These are phyloP conservation scores for Sphaerulina vaccinii DNA, from an alignment of 2,329 filamentous ascomycete species.

Conservation along the genomic window DNA sequence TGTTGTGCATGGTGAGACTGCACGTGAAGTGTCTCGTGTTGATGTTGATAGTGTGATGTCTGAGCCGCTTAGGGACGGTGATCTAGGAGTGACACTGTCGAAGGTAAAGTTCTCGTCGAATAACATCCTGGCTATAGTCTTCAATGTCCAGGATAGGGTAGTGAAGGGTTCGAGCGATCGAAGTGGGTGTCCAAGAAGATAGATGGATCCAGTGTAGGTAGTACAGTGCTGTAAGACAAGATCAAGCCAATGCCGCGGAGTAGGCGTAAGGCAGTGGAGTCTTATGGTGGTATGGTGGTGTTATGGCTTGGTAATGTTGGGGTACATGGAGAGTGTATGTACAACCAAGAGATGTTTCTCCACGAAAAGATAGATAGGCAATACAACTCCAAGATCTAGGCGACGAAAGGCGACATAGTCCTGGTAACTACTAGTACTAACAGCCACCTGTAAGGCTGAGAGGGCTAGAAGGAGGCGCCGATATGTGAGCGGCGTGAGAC, in stretches of 20 bases:
- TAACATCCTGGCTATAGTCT: background rate
- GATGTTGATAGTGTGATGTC: constrained; percentile 17
- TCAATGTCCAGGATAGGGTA: background rate
- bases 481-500: background rate
- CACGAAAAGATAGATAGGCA: background rate
- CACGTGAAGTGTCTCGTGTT: constrained; percentile 30
- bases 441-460: background rate
- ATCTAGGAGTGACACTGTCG: constrained; percentile 24
- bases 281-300: no score
- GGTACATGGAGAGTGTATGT: background rate
- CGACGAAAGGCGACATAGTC: background rate
- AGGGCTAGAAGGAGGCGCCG: background rate
- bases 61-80: constrained; percentile 32
- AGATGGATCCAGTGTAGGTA: background rate
- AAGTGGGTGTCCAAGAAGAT: background rate
- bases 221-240: background rate
- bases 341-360: background rate
- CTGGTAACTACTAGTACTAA: background rate
- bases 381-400: background rate
- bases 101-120: constrained; percentile 34
- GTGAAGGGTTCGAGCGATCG: background rate
- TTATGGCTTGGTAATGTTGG: background rate
- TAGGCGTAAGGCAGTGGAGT: no score
- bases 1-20: constrained; percentile 36
- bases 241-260: constrained; percentile 1